A percentile compares a stretch with the other conserved stretches of the same genome.
Conservation (phyloP, 345 rosid species). For the Eucalyptus pauciflora region DNA sequence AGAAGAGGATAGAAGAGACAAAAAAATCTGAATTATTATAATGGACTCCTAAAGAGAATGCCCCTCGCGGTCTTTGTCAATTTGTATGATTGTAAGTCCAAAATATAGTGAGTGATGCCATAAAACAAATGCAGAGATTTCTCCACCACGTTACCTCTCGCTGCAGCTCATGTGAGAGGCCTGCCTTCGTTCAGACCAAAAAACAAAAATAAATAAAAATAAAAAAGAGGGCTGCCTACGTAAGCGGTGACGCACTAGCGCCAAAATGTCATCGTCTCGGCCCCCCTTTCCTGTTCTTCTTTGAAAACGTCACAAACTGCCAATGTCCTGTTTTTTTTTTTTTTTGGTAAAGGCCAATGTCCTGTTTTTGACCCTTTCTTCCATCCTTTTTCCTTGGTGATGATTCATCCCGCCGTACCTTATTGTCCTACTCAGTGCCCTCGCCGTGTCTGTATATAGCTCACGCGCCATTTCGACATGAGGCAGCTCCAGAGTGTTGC, state of each 20-base stretch:
- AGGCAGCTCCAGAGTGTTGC: background rate
- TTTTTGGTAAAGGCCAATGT: too few relatives aligned
- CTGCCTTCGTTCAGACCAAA: background rate
- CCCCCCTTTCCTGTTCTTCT: background rate
- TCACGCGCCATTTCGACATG: background rate
- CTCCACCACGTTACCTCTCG: background rate
- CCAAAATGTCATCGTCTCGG: background rate
- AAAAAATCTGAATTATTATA: background rate
- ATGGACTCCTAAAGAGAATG: background rate
- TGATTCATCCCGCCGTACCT: background rate
- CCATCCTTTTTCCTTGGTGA: background rate
- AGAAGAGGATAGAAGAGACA: background rate
- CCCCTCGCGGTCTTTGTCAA: background rate
- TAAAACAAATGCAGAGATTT: background rate
- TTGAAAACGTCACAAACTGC: background rate
- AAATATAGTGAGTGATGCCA: background rate
- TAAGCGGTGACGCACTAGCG: background rate
- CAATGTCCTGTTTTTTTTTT: background rate
- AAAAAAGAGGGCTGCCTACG: background rate
- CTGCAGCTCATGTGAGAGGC: background rate
- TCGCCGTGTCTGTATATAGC: background rate
- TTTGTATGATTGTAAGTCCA: background rate
- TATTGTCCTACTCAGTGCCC: background rate
- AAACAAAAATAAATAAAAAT: too few relatives aligned
- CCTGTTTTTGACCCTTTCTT: background rate